Evolutionary conservation across 345 rosid species (phyloP).

Genomic region (Moringa oleifera): DNA sequence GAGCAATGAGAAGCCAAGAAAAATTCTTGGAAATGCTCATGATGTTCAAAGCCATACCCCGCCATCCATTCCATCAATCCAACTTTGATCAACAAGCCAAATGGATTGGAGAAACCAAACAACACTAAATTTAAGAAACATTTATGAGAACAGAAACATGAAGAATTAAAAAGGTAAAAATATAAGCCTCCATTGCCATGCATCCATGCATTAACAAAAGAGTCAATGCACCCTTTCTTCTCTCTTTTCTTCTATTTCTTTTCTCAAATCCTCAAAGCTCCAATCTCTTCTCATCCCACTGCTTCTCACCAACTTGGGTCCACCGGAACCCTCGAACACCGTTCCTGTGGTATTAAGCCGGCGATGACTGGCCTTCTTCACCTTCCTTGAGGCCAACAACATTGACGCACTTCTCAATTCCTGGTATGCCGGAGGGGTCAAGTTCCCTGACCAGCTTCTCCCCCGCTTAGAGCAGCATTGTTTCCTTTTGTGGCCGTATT

Average conservation of each 20-base stretch:
- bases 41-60: no score
- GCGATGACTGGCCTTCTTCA: slow-evolving; percentile 35
- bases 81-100: no score
- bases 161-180: no score
- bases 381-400: slow-evolving; percentile 19
- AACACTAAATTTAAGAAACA: no score
- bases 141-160: no score
- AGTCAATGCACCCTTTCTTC: no score
- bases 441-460: slow-evolving; percentile 44
- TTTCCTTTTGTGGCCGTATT: slow-evolving; percentile 1
- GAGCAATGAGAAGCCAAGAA: no score
- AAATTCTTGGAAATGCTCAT: no score
- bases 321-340: slow-evolving; percentile 14
- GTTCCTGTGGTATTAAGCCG: slow-evolving; percentile 31
- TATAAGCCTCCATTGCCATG: no score
- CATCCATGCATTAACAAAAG: no score
- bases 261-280: slow-evolving; percentile 81
- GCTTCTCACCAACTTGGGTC: slow-evolving; percentile 72
- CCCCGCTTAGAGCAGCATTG: slow-evolving; percentile 22
- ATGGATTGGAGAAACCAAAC: no score
- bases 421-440: slow-evolving; percentile 20
- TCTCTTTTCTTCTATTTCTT: slow-evolving; percentile 5
- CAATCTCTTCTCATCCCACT: slow-evolving; percentile 89
- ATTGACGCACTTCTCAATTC: slow-evolving; percentile 21
- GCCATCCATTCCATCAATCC: no score